Conservation (phyloP, 139 green algal genomes). For the Auxenochlorella pyrenoidosa region DNA sequence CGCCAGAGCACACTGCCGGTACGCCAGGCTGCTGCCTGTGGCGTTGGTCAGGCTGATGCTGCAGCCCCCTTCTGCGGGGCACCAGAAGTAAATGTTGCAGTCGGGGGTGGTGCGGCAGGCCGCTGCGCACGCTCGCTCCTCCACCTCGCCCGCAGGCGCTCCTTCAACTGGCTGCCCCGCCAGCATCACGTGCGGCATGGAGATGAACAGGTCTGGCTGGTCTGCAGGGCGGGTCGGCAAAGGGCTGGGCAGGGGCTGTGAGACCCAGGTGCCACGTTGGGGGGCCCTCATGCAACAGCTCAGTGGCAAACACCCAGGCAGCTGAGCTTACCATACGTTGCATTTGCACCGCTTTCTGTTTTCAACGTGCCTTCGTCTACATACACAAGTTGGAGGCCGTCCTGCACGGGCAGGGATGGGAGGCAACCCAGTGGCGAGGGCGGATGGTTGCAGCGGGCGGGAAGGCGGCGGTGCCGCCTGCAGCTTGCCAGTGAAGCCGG, state of each 20-base stretch:
- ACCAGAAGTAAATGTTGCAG: neutral
- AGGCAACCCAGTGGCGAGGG: too few relatives aligned
- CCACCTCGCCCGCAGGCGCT: neutral
- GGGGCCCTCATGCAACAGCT: too few relatives aligned
- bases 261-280: too few relatives aligned
- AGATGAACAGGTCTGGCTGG: neutral
- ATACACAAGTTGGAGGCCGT: neutral
- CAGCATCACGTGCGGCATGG: constrained; percentile 6
- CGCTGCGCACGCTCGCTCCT: neutral
- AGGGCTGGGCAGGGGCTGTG: neutral
- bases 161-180: neutral
- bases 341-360: neutral
- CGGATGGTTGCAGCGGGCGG: too few relatives aligned
- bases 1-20: neutral
- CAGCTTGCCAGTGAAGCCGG: too few relatives aligned
- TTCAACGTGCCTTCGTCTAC: neutral
- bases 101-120: neutral
- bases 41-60: neutral
- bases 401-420: neutral
- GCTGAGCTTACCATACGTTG: neutral
- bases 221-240: neutral
- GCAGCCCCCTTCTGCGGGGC: neutral
- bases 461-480: too few relatives aligned
- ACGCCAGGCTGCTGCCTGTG: neutral
- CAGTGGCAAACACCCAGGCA: too few relatives aligned